Base-by-base conservation (phyloP, 208 protist species). In the Sergeia podlipaevii region DNA sequence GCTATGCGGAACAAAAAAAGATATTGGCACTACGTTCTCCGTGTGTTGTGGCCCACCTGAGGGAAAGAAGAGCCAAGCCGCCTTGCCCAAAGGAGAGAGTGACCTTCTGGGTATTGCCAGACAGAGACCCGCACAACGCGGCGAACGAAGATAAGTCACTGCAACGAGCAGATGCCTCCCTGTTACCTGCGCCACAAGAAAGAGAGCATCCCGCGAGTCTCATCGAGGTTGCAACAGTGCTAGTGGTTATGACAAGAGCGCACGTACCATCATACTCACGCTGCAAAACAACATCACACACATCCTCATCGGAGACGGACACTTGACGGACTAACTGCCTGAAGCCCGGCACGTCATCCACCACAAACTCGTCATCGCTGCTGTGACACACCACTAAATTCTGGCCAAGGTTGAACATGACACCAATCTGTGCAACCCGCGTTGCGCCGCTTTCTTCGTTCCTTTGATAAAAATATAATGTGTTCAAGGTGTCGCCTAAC, bases 341-440 rank as follows among this genome's bases (percentile, higher is more conserved):
- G 42, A 91, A 91, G 2, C 61, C 61, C 8, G 66, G 48, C 38
- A 84, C 10, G 47, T 85, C 74, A 91, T 70, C 29, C 54, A 47
- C 51, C 80, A 74, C 11, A 88, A 58, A 34, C 47, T 37, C 5
- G n/a, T n/a, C n/a, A n/a, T 43, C 48, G 33, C 75, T 62, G 15
- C 65, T 67, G 41, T 82, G 61, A 33, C 72, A 65, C 1, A 91
- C 52, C n/a, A 70, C 67, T 4, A 91, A 61, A 39, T 65, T 55
- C 3, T 79, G 84, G 3, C 79, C 77, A 32, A 91, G 71, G 47
- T 86, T 74, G 64, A 86, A 75, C 27, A 85, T 29, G 17, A 60
- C 76, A 13, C 67, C 64, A 4, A 91, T 55, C 66, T 72, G 60
- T 18, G 65, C 58, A 10, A 79, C 52, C 26, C 66, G 66, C 26